Evolutionary conservation across 768 basidiomycete species (phyloP).

Genomic region (Baorangia bicolor): DNA sequence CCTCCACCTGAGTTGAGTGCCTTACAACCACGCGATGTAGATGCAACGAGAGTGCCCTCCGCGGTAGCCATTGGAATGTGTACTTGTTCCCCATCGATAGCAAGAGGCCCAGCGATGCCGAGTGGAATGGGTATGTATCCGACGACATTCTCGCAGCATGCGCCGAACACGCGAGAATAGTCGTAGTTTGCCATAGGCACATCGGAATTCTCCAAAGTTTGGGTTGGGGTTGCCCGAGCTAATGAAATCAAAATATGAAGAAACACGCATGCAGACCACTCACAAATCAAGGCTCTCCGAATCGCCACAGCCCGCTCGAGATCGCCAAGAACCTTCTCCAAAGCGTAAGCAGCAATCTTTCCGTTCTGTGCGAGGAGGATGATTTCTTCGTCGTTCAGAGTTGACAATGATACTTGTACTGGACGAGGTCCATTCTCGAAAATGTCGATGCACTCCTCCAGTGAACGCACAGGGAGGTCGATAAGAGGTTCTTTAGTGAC

Average conservation of each 20-base stretch:
- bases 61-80: slow-evolving; percentile 99
- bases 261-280: slow-evolving; percentile 30
- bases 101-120: slow-evolving; percentile 94
- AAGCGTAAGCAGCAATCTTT: slow-evolving; percentile 91
- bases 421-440: slow-evolving; percentile 74
- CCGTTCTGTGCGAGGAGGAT: slow-evolving; percentile 85
- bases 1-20: slow-evolving; percentile 96
- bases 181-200: slow-evolving; percentile 87
- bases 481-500: slow-evolving; percentile 13
- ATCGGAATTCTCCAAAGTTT: slow-evolving; percentile 79
- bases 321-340: slow-evolving; percentile 93
- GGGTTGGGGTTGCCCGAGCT: slow-evolving; percentile 85
- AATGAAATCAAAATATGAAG: slow-evolving; percentile 6
- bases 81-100: slow-evolving; percentile 77
- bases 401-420: slow-evolving; percentile 50
- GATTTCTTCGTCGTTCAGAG: slow-evolving; percentile 89
- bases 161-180: slow-evolving; percentile 90
- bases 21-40: slow-evolving; percentile 96
- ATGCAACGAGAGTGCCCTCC: slow-evolving; percentile 98
- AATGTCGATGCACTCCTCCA: slow-evolving; percentile 78
- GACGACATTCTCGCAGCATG: slow-evolving; percentile 98
- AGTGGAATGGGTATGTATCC: slow-evolving; percentile 96
- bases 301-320: slow-evolving; percentile 84
- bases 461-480: slow-evolving; percentile 41
- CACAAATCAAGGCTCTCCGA: slow-evolving; percentile 87